phyloP scores from a whole-genome alignment of 2,329 filamentous ascomycete species.

The Colletotrichum salicis region DNA sequence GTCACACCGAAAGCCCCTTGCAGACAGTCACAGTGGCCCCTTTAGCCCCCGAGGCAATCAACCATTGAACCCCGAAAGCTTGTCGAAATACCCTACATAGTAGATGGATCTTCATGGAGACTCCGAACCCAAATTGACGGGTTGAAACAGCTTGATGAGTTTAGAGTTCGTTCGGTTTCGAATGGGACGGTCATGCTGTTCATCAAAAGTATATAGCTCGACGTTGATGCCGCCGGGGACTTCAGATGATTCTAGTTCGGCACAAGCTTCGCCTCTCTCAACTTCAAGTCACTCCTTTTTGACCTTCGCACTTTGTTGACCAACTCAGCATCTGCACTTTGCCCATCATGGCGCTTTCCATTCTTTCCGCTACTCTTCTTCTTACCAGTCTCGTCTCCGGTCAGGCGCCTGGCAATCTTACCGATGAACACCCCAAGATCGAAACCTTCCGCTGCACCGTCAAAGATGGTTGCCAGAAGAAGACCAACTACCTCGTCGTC shows the following conservation, averaged over 20 bases:
- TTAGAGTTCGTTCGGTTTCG: not conserved
- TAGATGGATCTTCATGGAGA: not conserved
- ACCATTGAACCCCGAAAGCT: not conserved
- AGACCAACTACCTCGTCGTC: constrained; percentile 61
- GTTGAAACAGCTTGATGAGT: constrained; percentile 5
- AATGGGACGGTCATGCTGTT: constrained; percentile 5
- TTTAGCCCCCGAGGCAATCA: constrained; percentile 6
- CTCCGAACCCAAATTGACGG: not conserved
- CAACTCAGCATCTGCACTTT: constrained; percentile 14
- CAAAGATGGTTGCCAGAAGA: constrained; percentile 56
- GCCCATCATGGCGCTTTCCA: constrained; percentile 22
- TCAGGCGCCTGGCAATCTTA: constrained; percentile 34
- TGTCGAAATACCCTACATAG: not conserved
- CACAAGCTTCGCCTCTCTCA: not conserved
- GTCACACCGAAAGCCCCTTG: not conserved
- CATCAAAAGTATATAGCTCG: constrained; percentile 27
- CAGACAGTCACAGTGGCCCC: not conserved
- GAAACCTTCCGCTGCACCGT: constrained; percentile 63
- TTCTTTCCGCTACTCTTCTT: constrained; percentile 28
- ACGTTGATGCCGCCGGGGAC: not conserved
- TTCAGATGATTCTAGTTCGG: not conserved
- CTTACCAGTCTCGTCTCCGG: constrained; percentile 24
- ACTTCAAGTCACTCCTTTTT: constrained; percentile 13
- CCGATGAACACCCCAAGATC: constrained; percentile 59
- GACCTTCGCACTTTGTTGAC: constrained; percentile 11